Percentiles rank a stretch among this genome's conserved stretches.
Conservation (phyloP, 495 filamentous ascomycete species). For the Daldinia grandis region DNA sequence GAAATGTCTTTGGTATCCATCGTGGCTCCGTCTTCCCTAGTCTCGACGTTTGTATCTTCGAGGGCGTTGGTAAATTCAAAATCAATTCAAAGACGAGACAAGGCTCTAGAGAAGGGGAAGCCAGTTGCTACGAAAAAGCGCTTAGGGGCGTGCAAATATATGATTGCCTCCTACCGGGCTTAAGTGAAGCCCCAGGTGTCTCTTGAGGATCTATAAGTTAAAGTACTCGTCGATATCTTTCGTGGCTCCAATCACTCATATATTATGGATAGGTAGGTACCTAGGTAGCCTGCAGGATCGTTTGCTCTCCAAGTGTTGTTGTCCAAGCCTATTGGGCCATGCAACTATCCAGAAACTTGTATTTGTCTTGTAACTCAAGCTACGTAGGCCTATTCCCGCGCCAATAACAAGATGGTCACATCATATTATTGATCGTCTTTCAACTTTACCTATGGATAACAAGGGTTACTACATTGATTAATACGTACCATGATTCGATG, state of each 20-base stretch:
- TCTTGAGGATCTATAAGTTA: neutral
- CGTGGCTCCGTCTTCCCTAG: neutral
- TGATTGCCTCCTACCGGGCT: too few species aligned
- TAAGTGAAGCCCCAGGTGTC: too few species aligned
- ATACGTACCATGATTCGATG: neutral
- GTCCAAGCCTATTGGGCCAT: neutral
- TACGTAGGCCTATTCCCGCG: neutral
- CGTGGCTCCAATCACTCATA: slow-evolving; percentile 2
- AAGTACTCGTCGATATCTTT: neutral
- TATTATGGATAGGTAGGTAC: too few species aligned
- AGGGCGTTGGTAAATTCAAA: neutral
- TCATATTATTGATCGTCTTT: neutral
- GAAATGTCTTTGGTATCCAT: neutral
- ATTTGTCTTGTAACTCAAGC: neutral
- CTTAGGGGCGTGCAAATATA: too few species aligned
- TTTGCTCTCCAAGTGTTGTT: neutral
- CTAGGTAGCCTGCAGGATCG: neutral
- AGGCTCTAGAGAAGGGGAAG: neutral
- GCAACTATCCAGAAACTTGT: neutral
- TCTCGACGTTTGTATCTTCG: neutral
- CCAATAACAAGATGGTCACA: neutral
- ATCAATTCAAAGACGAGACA: neutral
- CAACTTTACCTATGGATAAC: neutral
- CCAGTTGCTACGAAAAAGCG: too few species aligned
- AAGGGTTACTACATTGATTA: neutral